Percentiles rank a stretch among this genome's conserved stretches.
Evolutionary conservation across 1,284 basidiomycete species (phyloP).

Genomic region (Trichosporon sp.): DNA sequence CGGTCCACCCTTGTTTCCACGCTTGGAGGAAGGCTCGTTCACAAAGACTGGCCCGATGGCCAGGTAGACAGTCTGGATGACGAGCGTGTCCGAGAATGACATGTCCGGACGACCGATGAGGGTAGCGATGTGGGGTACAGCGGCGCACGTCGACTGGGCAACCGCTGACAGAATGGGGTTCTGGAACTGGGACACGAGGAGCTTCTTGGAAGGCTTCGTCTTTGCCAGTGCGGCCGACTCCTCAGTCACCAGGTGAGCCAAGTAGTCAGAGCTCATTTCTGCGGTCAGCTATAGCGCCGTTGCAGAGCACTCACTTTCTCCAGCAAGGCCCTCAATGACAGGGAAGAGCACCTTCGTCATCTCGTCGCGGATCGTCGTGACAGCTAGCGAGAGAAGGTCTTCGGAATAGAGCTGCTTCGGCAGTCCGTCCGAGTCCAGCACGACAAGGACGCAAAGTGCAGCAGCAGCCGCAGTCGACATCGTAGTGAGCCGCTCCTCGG

Average conservation of each 20-base stretch:
- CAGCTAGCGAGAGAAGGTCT: slow-evolving; percentile 75
- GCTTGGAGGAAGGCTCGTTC: slow-evolving; percentile 55
- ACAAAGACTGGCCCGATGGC: slow-evolving; percentile 90
- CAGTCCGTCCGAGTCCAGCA: slow-evolving; percentile 70
- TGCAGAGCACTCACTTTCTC: slow-evolving; percentile 40
- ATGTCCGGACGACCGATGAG: slow-evolving; percentile 52
- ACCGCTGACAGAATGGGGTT: slow-evolving; percentile 58
- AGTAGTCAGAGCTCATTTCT: slow-evolving; percentile 52
- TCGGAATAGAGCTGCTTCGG: slow-evolving; percentile 90
- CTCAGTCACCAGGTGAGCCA: slow-evolving; percentile 58
- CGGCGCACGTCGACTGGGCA: slow-evolving; percentile 59
- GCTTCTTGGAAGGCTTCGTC: slow-evolving; percentile 13
- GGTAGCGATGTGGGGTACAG: slow-evolving; percentile 45
- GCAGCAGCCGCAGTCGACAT: slow-evolving; percentile 68
- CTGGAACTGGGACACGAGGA: slow-evolving; percentile 35
- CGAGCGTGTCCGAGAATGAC: slow-evolving; percentile 76
- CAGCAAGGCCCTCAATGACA: slow-evolving; percentile 68
- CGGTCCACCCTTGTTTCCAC: slow-evolving; percentile 56
- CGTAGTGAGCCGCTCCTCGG: slow-evolving; percentile 56
- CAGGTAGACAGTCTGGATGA: slow-evolving; percentile 86
- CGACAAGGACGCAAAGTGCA: slow-evolving; percentile 71
- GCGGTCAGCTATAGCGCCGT: neutral
- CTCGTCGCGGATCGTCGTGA: slow-evolving; percentile 70
- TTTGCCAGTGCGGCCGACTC: slow-evolving; percentile 43
- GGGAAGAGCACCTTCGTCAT: slow-evolving; percentile 77